phyloP scores from a whole-genome alignment of 495 filamentous ascomycete species.

The Talaromyces ruber region DNA sequence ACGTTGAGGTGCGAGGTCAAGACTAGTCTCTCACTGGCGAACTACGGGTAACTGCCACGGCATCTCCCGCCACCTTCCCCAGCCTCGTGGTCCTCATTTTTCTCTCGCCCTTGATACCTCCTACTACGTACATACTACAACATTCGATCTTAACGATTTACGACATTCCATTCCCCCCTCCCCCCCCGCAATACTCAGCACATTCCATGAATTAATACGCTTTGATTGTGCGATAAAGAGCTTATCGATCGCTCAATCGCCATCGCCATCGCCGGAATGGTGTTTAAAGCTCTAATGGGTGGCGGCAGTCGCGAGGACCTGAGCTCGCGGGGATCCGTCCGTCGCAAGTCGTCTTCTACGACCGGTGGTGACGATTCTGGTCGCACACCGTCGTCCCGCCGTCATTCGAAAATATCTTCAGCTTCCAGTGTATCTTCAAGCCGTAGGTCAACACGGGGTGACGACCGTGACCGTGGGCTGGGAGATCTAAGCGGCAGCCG shows the following conservation, averaged over 20 bases:
- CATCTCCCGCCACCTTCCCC: conserved; percentile 7
- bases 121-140: background rate
- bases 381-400: conserved; percentile 10
- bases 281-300: conserved; percentile 40
- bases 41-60: background rate
- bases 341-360: conserved; percentile 20
- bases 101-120: background rate
- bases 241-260: conserved; percentile 12
- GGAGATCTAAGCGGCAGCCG: conserved; percentile 30
- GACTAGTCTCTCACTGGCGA: background rate
- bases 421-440: conserved; percentile 25
- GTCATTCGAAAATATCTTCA: conserved; percentile 1
- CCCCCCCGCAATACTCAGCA: background rate
- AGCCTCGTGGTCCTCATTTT: conserved; percentile 7
- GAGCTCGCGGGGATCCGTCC: conserved; percentile 15
- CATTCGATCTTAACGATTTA: background rate
- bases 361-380: conserved; percentile 10
- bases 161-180: background rate
- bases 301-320: conserved; percentile 14
- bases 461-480: conserved; percentile 43
- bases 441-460: conserved; percentile 44
- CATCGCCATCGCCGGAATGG: conserved; percentile 27
- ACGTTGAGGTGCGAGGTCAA: background rate
- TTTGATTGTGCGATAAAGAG: conserved; percentile 9
- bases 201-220: conserved; percentile 7